Evolutionary conservation across 2,329 filamentous ascomycete species (phyloP).

Genomic region (Sporothrix variecibatus): DNA sequence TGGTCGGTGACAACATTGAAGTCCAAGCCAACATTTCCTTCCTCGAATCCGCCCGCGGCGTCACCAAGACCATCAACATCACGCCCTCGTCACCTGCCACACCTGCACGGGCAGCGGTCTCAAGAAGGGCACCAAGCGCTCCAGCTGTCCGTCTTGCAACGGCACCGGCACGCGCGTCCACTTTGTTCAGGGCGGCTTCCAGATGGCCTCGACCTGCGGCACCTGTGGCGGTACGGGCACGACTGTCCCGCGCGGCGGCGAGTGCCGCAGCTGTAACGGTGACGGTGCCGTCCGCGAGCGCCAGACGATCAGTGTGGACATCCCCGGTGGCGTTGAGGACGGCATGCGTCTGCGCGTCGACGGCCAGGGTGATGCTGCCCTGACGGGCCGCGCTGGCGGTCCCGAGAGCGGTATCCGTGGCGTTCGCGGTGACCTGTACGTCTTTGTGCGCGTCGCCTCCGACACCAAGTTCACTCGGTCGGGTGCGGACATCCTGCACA

Average conservation of each 20-base stretch:
- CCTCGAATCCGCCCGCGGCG: conserved; percentile 92
- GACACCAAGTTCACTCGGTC: conserved; percentile 87
- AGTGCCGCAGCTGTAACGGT: conserved; percentile 78
- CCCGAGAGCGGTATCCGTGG: conserved; percentile 53
- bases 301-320: conserved; percentile 84
- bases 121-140: conserved; percentile 74
- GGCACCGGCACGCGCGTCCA: conserved; percentile 86
- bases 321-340: conserved; percentile 93
- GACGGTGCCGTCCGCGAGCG: conserved; percentile 81
- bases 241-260: conserved; percentile 73
- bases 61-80: conserved; percentile 82
- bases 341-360: conserved; percentile 87
- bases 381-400: conserved; percentile 66
- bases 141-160: conserved; percentile 76
- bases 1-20: conserved; percentile 96
- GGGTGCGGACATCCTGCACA: conserved; percentile 90
- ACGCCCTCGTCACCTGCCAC: conserved; percentile 79
- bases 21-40: conserved; percentile 92
- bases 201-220: conserved; percentile 88
- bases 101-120: conserved; percentile 83
- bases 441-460: conserved; percentile 84
- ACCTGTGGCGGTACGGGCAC: conserved; percentile 78
- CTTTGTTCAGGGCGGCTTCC: conserved; percentile 89
- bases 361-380: conserved; percentile 83
- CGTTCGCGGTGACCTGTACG: conserved; percentile 85